Percentiles rank a stretch among this genome's conserved stretches.
Evolutionary conservation across 148 eudicot species (phyloP).

Genomic region (Talinum fruticosum): DNA sequence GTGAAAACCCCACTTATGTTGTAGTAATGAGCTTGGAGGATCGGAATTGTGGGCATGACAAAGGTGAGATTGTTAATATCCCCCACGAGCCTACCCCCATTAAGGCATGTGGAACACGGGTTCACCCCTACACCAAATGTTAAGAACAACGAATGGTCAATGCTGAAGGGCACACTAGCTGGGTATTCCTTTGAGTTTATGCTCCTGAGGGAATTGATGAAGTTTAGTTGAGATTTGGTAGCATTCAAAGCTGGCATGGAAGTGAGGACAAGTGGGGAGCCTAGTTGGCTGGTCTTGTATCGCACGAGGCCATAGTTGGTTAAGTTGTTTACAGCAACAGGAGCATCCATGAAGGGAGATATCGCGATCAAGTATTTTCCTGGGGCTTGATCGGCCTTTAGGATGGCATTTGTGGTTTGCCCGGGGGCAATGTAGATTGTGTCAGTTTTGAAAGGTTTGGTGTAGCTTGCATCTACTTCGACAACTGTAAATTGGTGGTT

Average conservation of each 20-base stretch:
- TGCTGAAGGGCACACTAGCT: conserved; percentile 39
- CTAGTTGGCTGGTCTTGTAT: conserved; percentile 29
- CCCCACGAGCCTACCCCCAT: conserved; percentile 51
- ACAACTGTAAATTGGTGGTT: conserved; percentile 59
- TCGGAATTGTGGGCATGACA: conserved; percentile 55
- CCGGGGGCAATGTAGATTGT: conserved; percentile 69
- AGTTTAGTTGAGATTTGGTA: conserved; percentile 36
- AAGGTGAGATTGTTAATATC: conserved; percentile 63
- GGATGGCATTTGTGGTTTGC: conserved; percentile 69
- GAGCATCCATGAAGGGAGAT: conserved; percentile 77
- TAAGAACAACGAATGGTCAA: conserved; percentile 54
- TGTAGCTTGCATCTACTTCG: conserved; percentile 70
- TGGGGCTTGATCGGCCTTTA: conserved; percentile 40
- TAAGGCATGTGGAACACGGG: conserved; percentile 56
- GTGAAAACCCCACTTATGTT: conserved; percentile 57
- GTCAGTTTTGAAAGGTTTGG: conserved; percentile 60
- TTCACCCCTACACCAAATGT: conserved; percentile 58
- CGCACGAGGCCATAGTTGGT: conserved; percentile 41
- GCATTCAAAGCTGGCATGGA: conserved; percentile 48
- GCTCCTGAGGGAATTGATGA: conserved; percentile 42
- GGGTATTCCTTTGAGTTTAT: conserved; percentile 58
- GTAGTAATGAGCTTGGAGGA: conserved; percentile 66
- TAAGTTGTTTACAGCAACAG: conserved; percentile 52
- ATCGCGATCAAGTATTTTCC: conserved; percentile 54
- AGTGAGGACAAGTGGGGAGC: conserved; percentile 35